Percentiles rank a stretch among this genome's conserved stretches.
phyloP scores from a whole-genome alignment of 2,329 filamentous ascomycete genomes.

The Cryphonectria carpinicola region DNA sequence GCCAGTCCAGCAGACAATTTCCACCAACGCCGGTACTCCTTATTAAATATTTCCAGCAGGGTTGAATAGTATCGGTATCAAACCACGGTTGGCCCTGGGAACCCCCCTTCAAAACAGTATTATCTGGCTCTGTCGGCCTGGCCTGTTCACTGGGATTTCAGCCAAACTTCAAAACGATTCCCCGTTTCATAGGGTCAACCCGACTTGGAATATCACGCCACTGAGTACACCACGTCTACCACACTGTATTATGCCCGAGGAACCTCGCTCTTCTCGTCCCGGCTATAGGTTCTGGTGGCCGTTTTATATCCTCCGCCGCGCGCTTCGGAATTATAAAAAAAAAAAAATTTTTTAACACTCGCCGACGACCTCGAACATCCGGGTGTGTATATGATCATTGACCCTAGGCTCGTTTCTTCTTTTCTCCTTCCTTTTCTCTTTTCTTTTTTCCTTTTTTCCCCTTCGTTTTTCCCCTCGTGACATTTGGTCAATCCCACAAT shows the following conservation, averaged over 20 bases:
- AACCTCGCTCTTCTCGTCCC: neutral
- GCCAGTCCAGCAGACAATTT: neutral
- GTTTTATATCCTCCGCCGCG: neutral
- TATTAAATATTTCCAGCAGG: no score
- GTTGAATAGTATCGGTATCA: neutral
- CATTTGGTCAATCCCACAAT: neutral
- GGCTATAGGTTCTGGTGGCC: neutral
- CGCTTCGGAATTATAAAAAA: neutral
- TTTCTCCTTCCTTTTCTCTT: neutral
- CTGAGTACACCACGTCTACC: conserved; percentile 9
- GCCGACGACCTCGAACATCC: neutral
- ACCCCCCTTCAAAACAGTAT: neutral
- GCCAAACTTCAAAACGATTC: conserved; percentile 21
- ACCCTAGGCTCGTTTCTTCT: neutral
- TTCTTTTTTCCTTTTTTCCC: neutral
- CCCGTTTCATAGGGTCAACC: conserved; percentile 21
- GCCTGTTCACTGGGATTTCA: conserved; percentile 1
- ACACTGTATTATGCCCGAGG: neutral
- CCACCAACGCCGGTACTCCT: neutral
- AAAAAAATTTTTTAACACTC: neutral
- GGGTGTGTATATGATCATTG: neutral
- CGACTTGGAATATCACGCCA: neutral
- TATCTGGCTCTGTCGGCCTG: neutral
- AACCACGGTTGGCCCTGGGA: neutral
- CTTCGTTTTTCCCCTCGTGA: neutral